Conservation (phyloP, 805 yeast genomes). For the Schizosaccharomyces octosporus region DNA sequence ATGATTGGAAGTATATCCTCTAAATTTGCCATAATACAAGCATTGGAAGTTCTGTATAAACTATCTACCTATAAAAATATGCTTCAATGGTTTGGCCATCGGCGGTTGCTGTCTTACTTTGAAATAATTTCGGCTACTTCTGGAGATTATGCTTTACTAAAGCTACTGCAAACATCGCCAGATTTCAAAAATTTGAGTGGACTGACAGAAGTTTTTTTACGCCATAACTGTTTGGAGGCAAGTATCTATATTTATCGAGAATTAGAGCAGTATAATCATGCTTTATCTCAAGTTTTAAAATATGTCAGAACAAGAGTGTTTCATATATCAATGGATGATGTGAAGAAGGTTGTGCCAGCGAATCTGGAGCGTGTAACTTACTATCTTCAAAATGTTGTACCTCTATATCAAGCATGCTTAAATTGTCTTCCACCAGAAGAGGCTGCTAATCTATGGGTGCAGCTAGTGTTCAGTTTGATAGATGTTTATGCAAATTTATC, state of each 20-base stretch:
- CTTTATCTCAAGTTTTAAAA: background rate
- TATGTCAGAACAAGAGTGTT: background rate
- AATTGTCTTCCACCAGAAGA: background rate
- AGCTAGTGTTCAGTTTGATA: background rate
- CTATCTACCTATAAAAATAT: background rate
- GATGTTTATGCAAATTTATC: background rate
- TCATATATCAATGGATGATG: background rate
- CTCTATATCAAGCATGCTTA: background rate
- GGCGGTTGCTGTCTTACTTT: background rate
- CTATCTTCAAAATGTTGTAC: background rate
- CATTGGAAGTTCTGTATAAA: too few relatives aligned
- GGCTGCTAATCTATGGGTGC: background rate
- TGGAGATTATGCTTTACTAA: background rate
- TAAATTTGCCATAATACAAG: too few relatives aligned
- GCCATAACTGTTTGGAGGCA: background rate
- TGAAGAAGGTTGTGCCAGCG: background rate
- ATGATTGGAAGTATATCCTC: too few relatives aligned
- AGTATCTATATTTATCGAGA: background rate
- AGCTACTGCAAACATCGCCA: background rate
- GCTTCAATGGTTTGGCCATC: background rate
- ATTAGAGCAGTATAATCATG: background rate
- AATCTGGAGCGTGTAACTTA: background rate
- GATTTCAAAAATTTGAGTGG: background rate
- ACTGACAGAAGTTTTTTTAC: background rate
- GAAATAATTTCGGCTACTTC: background rate